phyloP scores from a whole-genome alignment of 2,329 filamentous ascomycete species.

The Colletotrichum tabaci region DNA sequence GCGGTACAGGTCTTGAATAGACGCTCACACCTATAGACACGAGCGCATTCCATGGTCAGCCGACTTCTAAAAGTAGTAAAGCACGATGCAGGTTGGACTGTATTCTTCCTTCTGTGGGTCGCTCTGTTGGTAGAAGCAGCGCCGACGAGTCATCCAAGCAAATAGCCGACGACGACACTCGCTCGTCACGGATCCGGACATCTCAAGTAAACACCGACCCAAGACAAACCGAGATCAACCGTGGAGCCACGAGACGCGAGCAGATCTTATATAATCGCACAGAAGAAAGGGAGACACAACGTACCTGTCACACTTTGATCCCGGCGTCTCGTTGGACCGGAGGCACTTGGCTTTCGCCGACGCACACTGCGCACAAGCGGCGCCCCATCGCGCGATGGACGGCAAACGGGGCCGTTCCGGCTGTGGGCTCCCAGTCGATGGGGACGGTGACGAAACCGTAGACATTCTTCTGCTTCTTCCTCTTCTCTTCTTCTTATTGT shows the following conservation, averaged over 20 bases:
- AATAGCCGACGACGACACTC: background rate
- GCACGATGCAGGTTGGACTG: background rate
- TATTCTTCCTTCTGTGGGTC: background rate
- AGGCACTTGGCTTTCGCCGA: conserved; percentile 67
- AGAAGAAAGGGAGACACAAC: background rate
- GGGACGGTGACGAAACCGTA: background rate
- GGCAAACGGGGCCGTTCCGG: conserved; percentile 11
- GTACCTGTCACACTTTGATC: conserved; percentile 63
- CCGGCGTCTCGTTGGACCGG: conserved; percentile 54
- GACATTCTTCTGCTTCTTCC: background rate
- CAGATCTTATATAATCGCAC: background rate
- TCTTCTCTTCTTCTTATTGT: background rate
- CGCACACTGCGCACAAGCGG: conserved; percentile 64
- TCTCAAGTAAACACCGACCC: conserved; percentile 18
- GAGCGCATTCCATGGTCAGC: background rate
- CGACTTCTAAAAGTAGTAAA: background rate
- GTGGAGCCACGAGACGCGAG: background rate
- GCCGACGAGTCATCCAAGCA: background rate
- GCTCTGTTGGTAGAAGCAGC: background rate
- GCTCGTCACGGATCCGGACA: background rate
- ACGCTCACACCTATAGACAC: conserved; percentile 59
- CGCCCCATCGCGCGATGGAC: conserved; percentile 58
- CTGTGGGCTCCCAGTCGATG: background rate
- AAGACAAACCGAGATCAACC: background rate
- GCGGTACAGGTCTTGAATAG: conserved; percentile 63